Base-by-base conservation (phyloP, 495 filamentous ascomycete species). In the Cercophora sp. region DNA sequence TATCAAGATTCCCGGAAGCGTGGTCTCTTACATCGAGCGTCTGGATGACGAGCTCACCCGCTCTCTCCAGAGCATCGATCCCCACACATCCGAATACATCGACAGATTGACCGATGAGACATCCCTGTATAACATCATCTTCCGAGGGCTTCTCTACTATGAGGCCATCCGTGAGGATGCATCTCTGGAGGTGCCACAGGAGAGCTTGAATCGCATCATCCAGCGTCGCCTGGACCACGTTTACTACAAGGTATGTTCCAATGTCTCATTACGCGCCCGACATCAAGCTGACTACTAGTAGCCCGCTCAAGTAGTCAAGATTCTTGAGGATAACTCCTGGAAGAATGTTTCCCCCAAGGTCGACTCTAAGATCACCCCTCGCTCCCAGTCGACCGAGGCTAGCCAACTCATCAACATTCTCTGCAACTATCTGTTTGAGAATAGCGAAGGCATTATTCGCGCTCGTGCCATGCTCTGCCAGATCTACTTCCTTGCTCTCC, bases 61-160 rank as follows among this genome's bases (percentile, higher is more conserved):
- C 58, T 96, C 91, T 11, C 75, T 99, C 47, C 93, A 97, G 71
- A 86, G 87, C 66, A 96, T 97, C 64, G 93, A 99, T 66, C 93
- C 93, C 50, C 93, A 99, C 71, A 99, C 93, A 40, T 91, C 92
- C 27, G 93, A 99, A 70, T 99, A 99, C 65, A 96, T 99, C 56
- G 93, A 97, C 57, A 82, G 94, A 35, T 70, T 99, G 42, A 87
- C 85, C 26, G 92, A 96, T 63, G 93, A 97, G 73, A 85, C 86
- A 51, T 79, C 85, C n/a, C 76, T 99, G 13, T 97, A 99, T 75
- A 89, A 86, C 69, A 85, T 87, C 70, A 87, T 96, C 63, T 83
- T 96, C 63, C 87, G 89, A 27, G 80, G 84, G 24, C 79, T 92
- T 59, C 75, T 96, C 36, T 99, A 99, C 69, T 80, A 88, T 29